Base-by-base conservation (phyloP, 2,329 filamentous ascomycete genomes). In the Cercospora janseana region DNA sequence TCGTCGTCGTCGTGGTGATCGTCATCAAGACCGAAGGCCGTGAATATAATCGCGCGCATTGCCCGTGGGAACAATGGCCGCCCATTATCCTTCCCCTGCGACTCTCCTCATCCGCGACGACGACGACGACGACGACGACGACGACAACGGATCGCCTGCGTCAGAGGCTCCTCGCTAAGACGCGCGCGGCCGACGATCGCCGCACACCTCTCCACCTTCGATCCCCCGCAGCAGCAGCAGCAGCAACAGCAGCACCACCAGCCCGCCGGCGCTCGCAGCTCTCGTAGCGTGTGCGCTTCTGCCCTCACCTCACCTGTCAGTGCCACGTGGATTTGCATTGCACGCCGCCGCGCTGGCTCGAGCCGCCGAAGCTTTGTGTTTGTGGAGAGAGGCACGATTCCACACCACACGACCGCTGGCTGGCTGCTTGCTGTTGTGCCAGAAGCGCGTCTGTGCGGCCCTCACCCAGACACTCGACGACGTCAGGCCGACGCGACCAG, bases 301-400 rank as follows among this genome's bases (percentile, higher is more conserved):
- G 31, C 43, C 12, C 16, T 16, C 7, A 29, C 32, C 15, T 35
- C 31, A 37, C 44, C 44, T 46, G 31, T 38, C 44, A 21, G 31
- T 27, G 32, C 44, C 44, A 46, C 44, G 44, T 46, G 44, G 44
- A 37, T 34, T 24, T 12, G 44, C 32, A 15, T 38, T 46, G 16
- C 37, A 32, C 37, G 20, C 15, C 10, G 8, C 42, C 13, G 42
- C 28, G 31, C 42, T 35, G 42, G 32, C n/a, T 28, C 32, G 31
- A 38, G 31, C 28, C 23, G 5, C 26, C 7, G 26, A 7, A 28
- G 26, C 26, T 28, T 16, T 9, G 16, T 37, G 43, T 35, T 13
- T 13, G 29, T 18, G 43, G 43, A 46, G 43, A 37, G 29, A 32
- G 20, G n/a, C n/a, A n/a, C 43, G 29, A 35, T 28, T 46, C 13